Base-by-base conservation (phyloP, 2,329 filamentous ascomycete genomes). In the Penicillium sumatraense region DNA sequence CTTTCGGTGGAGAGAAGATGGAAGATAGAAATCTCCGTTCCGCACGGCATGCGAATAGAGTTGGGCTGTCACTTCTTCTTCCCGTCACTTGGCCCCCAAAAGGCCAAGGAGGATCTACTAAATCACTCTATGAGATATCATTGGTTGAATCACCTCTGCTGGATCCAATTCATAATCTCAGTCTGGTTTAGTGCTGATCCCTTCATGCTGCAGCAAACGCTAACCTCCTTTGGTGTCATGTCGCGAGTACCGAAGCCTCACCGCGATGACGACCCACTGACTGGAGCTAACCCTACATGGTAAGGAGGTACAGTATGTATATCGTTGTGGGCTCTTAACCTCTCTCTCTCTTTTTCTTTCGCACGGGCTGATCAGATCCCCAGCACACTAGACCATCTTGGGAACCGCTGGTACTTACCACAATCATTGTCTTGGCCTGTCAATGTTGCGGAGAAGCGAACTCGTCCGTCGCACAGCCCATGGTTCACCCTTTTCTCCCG, bases 221-320 rank as follows among this genome's bases (percentile, higher is more conserved):
- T 66, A 68, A 57, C 50, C 60, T 38, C 0, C n/a, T 57, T 62
- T 40, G 61, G 64, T 49, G 57, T 24, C 40, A 68, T 67, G 61
- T 67, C 41, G 62, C 65, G 66, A 68, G 62, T 59, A 59, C 57
- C 64, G 57, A 58, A 35, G 36, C 16, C 31, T 36, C 29, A 26
- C 46, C 20, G 11, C 24, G 41, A 16, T 29, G 24, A 23, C 26
- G 40, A 44, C 9, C 40, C 40, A 23, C 33, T 36, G 33, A n/a
- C 33, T n/a, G 3, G 9, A 7, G 18, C 36, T 40, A 40, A 38
- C 35, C 35, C 35, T 18, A n/a, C n/a, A n/a, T n/a, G n/a, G n/a
- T n/a, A n/a, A n/a, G n/a, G n/a, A n/a, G n/a, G n/a, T n/a, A n/a
- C n/a, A n/a, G n/a, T n/a, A n/a, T n/a, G n/a, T n/a, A n/a, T n/a